Base-by-base conservation (phyloP, 192 early-diverging fungal genomes). In the Linnemannia elongata region DNA sequence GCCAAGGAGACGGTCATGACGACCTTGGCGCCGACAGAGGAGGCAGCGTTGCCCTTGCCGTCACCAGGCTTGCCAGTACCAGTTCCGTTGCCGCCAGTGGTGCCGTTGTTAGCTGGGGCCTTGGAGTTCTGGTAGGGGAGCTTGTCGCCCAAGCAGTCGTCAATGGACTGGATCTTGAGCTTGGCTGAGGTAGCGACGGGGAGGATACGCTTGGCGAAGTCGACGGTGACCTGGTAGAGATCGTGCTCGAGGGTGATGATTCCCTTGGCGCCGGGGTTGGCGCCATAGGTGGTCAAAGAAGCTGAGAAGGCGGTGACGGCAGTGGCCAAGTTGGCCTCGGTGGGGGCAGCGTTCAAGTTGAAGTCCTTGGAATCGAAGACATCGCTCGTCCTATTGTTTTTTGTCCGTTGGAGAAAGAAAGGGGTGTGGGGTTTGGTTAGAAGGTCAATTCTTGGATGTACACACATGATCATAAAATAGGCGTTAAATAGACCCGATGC, bases 221-320 rank as follows among this genome's bases (percentile, higher is more conserved):
- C 77, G 39, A 91, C 87, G 17, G 89, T 89, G 39, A 72, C 75
- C 5, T 81, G 35, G 44, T 91, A 91, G 3, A 91, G 72, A 77
- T 93, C 91, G 63, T 93, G 92, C 81, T 93, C 87, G 57, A 93
- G 87, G 22, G 89, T 91, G 54, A 92, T 87, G 74, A 90, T 88
- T 69, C 91, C 91, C 35, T 77, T 77, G 72, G 54, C 47, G 57
- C 81, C 75, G 30, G 81, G 81, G n/a, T 78, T 17, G 47, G 88
- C 88, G 33, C 72, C 87, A 13, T 82, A 82, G 54, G 80, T 77
- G 81, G 27, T 84, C 74, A 80, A 80, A 73, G 20, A 38, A 49
- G 57, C 63, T 5, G 68, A 39, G 39, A 74, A 80, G 33, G 20
- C 74, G 24, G 52, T 75, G 27, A 80, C 60, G 22, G 74, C 68